Evolutionary conservation across 371 early-diverging fungal genomes (phyloP), one percentile per base, ranked within the genome.

Genomic region (Sporodiniella umbellata): DNA sequence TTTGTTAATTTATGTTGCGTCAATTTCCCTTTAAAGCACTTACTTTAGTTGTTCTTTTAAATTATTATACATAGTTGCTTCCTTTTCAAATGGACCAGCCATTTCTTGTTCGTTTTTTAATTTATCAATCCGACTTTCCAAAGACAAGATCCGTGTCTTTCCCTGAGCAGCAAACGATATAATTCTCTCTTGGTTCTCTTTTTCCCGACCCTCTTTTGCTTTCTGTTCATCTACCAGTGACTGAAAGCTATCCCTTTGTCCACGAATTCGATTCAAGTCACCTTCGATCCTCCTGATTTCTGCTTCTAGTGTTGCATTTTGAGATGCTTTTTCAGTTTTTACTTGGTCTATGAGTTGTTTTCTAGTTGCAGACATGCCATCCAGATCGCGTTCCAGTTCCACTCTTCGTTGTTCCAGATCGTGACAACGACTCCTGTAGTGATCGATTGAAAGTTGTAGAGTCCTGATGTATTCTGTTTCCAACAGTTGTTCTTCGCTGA

Each of bases 231-330:
- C 92, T 6, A 88, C 71, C 30, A 71, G 66, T 8, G 80, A 78
- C 58, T 89, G 89, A 19, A 92, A 75, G 31, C 74, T 71, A 67
- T 96, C 94, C 33, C 96, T 84, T 47, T 86, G 80, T 35, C 80
- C 80, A 35, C 94, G 85, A 43, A 94, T 68, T 19, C 93, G 78
- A 6, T 81, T 77, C 37, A 92, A 65, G 28, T 96, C 94, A 14
- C 60, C 64, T 38, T 94, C 90, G 18, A 91, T 51, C 40, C 79
- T 78, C 33, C 81, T 74, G 47, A 92, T 64, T 55, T 91, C 86
- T 4, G 70, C 66, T 45, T 88, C 88, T 33, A 90, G 56, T 0
- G 68, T 66, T 48, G 45, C 47, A 6, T 47, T 30, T 30, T 59
- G 57, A 19, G 60, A 48, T 3, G 45, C 22, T 15, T 64, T 56